Evolutionary conservation across 768 basidiomycete genomes (phyloP), one percentile per base, ranked within the genome.

Genomic region (Amanita subjunquillea): DNA sequence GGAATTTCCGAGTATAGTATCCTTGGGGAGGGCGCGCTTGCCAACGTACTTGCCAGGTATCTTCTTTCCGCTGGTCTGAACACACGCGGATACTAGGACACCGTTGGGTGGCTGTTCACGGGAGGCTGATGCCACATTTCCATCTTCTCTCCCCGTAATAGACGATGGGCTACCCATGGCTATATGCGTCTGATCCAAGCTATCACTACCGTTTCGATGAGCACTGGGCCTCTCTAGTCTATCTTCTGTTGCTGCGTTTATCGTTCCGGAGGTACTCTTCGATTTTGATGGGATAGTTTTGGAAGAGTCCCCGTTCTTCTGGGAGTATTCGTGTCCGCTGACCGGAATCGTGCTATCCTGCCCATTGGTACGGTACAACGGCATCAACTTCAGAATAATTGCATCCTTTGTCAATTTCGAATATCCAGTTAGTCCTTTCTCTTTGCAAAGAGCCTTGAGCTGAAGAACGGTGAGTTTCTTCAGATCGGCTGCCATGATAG

Each of bases 371-470:
- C 12, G n/a, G 36, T 53, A 46, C 17, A 37, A 17, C 10, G 51
- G 54, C 27, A 80, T 62, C 17, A 73, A 59, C 60, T 74, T 83
- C 54, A 72, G 69, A 27, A 88, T 63, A 36, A 88, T 70, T 1
- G 69, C 75, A 48, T 69, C 65, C 63, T 87, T 87, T 38, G 65
- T 62, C 17, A 86, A 75, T 61, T 83, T 89, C 8, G 84, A 85
- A 61, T 85, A 88, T 0, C 82, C 83, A 40, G 69, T 60, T 23
- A 88, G 67, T 20, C 73, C 68, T 51, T 66, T 73, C 48, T 82
- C 83, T 61, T 84, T 88, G 65, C 85, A 89, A 12, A 87, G 54
- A 3, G 72, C 72, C 60, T 80, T 87, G 17, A 90, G 72, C 56
- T 83, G 81, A 17, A 79, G 63, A 8, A 85, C 80, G 6, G 79